Evolutionary conservation across 805 yeast genomes (phyloP), one percentile per base, ranked within the genome.

Genomic region (Tetrapisispora arboricola): DNA sequence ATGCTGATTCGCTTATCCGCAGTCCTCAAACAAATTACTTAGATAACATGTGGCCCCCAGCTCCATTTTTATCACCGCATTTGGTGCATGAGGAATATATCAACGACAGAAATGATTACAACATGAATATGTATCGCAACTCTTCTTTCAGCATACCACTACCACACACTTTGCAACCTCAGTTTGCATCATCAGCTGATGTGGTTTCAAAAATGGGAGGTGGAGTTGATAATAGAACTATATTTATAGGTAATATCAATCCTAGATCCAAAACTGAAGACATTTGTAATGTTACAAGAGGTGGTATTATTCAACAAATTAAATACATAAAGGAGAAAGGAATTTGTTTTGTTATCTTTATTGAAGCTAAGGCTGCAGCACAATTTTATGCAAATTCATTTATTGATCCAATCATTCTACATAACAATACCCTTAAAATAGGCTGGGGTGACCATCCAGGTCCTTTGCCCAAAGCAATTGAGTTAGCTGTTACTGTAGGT

Each of bases 401-500:
- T 49, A 61, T 72, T 46, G 78, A 78, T 47, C 80, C 77, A 32
- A 60, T 83, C 27, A 65, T 72, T 2, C 65, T 83, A 18, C 84
- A 79, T 56, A 78, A 80, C 2, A 71, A 72, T 48, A 75, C 72
- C 47, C 56, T 81, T 10, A 75, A 71, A 44, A 75, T 83, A 28
- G 84, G 84, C 11, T 83, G 90, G 90, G 85, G 69, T 12, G 72
- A 74, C 31, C 77, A 76, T 49, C 67, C 81, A 13, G 87, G 88
- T 1, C 78, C 82, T 0, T 52, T 82, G 25, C 68, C 70, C 27
- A 67, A 74, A 32, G 67, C 71, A 2, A 68, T 83, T 32, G 64
- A 77, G 1, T 58, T 73, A 34, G 85, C 85, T 2, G 84, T 80
- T 2, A 73, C 83, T 2, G 72, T 73, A 2, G 87, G 88, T 24